Base-by-base conservation (phyloP, 192 early-diverging fungal genomes). In the Mortierella antarctica region DNA sequence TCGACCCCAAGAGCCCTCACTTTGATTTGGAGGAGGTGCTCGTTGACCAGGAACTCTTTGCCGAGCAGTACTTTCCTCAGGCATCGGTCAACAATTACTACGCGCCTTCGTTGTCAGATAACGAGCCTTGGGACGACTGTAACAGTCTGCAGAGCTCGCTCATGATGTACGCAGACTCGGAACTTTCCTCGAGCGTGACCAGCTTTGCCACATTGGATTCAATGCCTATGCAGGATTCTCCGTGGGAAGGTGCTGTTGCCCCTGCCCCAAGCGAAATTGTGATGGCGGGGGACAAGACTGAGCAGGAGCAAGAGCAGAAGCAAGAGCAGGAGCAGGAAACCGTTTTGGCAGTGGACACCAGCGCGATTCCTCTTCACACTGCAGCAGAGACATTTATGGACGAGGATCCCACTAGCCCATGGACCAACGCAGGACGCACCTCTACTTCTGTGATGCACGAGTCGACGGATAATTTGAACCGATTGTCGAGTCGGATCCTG, bases 1-100 rank as follows among this genome's bases (percentile, higher is more conserved):
- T 80, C n/a, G 77, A 80, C 39, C 77, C 70, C 17, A 67, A 67
- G 60, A 68, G 70, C 42, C 77, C 77, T 4, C 77, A 80, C 40
- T 80, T 80, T 61, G 70, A 72, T 44, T 12, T 80, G 31, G 77
- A 80, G n/a, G 77, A 80, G 31, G 45, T 71, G 9, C 72, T 68
- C 45, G 48, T 63, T 2, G 70, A 80, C 45, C 42, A 20, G 7
- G 18, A 31, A 12, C 48, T 63, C 54, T 47, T 67, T 21, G 23
- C 14, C 0, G 62, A 71, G n/a, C 77, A 67, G 54, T 80, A 80
- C 57, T 72, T 70, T 52, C 77, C 77, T 15, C 70, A 80, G 49
- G 70, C 69, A 6, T 80, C 77, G 8, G 65, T 80, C 14, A 67
- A 72, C 31, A 41, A 46, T 6, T 80, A 72, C 50, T 80, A 80